A percentile compares a stretch with the other conserved stretches of the same genome.
Evolutionary conservation across 306 rosid genomes (phyloP).

Genomic region (Cucurbita moschata): DNA sequence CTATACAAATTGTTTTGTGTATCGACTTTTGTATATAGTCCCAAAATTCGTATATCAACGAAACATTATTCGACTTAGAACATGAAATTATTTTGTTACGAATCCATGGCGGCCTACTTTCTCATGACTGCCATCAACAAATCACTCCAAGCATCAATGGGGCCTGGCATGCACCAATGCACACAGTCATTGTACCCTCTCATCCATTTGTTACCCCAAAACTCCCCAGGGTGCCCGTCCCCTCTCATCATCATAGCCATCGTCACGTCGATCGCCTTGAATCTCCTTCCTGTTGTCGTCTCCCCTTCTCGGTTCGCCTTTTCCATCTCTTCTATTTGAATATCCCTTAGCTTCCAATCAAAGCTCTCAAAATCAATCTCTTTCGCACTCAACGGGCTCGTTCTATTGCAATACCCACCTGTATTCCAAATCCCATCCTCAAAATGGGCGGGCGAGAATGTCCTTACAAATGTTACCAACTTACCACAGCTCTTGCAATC

Average conservation of each 20-base stretch:
- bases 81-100: not conserved
- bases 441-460: conserved; percentile 76
- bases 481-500: conserved; percentile 28
- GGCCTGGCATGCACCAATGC: conserved; percentile 96
- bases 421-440: conserved; percentile 68
- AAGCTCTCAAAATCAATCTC: conserved; percentile 17
- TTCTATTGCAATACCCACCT: conserved; percentile 68
- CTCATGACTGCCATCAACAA: conserved; percentile 34
- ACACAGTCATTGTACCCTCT: conserved; percentile 74
- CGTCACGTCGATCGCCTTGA: conserved; percentile 46
- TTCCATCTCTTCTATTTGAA: conserved; percentile 47
- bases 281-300: conserved; percentile 11
- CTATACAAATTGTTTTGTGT: no score
- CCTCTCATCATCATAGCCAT: conserved; percentile 72
- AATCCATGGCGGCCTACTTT: conserved; percentile 16
- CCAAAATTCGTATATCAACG: not conserved
- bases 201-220: conserved; percentile 78
- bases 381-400: conserved; percentile 26
- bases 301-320: conserved; percentile 22
- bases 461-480: conserved; percentile 44
- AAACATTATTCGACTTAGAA: not conserved
- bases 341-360: conserved; percentile 48
- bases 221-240: conserved; percentile 72
- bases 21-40: not conserved
- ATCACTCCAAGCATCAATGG: conserved; percentile 68